Conservation (phyloP, 352 stramenopile genomes). For the Phytophthora sojae region DNA sequence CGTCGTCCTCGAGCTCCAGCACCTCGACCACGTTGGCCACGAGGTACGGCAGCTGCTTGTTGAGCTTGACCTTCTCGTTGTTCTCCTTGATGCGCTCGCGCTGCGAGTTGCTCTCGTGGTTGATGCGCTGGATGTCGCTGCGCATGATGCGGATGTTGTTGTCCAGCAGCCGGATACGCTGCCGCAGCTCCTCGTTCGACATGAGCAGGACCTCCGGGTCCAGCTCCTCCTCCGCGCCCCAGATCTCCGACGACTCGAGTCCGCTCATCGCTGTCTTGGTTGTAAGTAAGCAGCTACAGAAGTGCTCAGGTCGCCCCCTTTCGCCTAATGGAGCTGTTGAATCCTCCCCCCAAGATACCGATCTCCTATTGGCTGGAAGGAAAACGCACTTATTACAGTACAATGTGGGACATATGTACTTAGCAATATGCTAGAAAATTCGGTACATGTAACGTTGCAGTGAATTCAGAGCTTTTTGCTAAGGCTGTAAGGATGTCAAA, state of each 20-base stretch:
- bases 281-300: too few species aligned
- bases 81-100: conserved; percentile 98
- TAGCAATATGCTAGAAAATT: neutral
- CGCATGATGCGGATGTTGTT: conserved; percentile 98
- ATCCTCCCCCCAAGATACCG: conserved; percentile 31
- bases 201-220: conserved; percentile 94
- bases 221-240: conserved; percentile 66
- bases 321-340: neutral
- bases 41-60: conserved; percentile 99
- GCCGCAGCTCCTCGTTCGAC: conserved; percentile 95
- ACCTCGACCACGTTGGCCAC: conserved; percentile 99
- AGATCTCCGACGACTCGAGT: conserved; percentile 72
- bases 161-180: conserved; percentile 96
- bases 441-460: neutral
- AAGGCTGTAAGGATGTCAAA: neutral
- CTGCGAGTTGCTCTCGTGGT: conserved; percentile 95
- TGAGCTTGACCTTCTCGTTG: conserved; percentile 99
- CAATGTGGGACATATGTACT: neutral
- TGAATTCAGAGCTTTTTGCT: neutral
- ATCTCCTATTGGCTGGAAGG: conserved; percentile 10
- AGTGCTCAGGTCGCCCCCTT: too few species aligned
- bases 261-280: conserved; percentile 52
- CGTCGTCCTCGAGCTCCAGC: conserved; percentile 89
- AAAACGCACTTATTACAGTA: neutral
- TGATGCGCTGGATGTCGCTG: conserved; percentile 96